These are phyloP conservation scores for Aspergillus melleus DNA, from an alignment of 2,329 filamentous ascomycete species.

Conservation along the genomic window DNA sequence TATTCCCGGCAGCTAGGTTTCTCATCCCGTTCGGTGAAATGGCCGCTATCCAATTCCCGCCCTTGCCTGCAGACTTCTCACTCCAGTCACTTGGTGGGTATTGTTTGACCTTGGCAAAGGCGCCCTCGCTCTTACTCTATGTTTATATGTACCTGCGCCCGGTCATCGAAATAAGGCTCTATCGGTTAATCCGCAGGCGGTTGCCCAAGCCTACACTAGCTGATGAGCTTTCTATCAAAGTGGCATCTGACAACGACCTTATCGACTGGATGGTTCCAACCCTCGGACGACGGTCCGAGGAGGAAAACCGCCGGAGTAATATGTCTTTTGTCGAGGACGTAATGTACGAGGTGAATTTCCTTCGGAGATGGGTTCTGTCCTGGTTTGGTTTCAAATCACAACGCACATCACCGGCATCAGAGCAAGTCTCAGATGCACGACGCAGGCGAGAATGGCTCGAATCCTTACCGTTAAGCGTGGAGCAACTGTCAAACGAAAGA, in stretches of 20 bases:
- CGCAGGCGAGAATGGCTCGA: slow-evolving; percentile 27
- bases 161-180: slow-evolving; percentile 40
- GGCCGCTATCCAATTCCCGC: slow-evolving; percentile 36
- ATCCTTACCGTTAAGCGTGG: slow-evolving; percentile 30
- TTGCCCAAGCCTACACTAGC: slow-evolving; percentile 43
- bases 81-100: slow-evolving; percentile 26
- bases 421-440: slow-evolving; percentile 15
- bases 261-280: slow-evolving; percentile 45
- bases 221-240: slow-evolving; percentile 43
- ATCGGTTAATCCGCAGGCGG: slow-evolving; percentile 40
- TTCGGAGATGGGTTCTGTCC: slow-evolving; percentile 34
- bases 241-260: slow-evolving; percentile 45
- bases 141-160: slow-evolving; percentile 39
- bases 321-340: slow-evolving; percentile 40
- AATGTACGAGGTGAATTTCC: slow-evolving; percentile 33
- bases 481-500: slow-evolving; percentile 32
- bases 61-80: slow-evolving; percentile 31
- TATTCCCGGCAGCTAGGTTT: slow-evolving; percentile 31
- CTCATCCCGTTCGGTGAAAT: slow-evolving; percentile 39
- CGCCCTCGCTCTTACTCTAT: slow-evolving; percentile 38
- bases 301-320: slow-evolving; percentile 39
- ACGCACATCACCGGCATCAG: slow-evolving; percentile 14
- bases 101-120: slow-evolving; percentile 28
- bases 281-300: slow-evolving; percentile 40
- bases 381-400: slow-evolving; percentile 28